phyloP scores from a whole-genome alignment of 108 stramenopile genomes.

The Nitzschia palea region DNA sequence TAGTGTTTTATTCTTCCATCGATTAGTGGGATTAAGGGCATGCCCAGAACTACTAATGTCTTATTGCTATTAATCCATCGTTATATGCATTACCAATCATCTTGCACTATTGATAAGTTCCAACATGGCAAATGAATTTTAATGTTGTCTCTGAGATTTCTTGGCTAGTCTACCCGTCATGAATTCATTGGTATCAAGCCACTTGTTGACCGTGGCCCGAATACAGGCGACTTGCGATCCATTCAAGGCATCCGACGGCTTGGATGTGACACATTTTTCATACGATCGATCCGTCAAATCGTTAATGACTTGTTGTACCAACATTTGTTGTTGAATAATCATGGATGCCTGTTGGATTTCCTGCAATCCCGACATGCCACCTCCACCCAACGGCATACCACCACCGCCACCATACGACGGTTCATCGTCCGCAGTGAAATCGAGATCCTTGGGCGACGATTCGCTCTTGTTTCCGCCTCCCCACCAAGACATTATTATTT shows the following conservation, averaged over 20 bases:
- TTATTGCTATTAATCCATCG: too few species aligned
- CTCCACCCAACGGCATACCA: neutral
- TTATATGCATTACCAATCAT: too few species aligned
- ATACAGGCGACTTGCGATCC: constrained; percentile 77
- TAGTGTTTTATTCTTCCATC: too few species aligned
- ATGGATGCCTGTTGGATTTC: constrained; percentile 72
- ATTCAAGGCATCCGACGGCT: constrained; percentile 50
- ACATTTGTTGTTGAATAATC: constrained; percentile 69
- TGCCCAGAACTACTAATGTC: too few species aligned
- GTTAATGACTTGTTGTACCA: constrained; percentile 76
- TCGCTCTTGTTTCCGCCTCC: constrained; percentile 11
- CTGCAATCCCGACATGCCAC: constrained; percentile 28
- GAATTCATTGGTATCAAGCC: constrained; percentile 88
- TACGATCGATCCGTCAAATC: constrained; percentile 68
- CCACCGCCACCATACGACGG: neutral
- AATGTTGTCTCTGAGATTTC: constrained; percentile 51
- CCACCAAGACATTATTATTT: constrained; percentile 15
- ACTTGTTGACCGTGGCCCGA: constrained; percentile 71
- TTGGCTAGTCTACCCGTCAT: constrained; percentile 74
- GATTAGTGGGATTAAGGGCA: too few species aligned
- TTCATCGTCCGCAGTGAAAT: constrained; percentile 9
- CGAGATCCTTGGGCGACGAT: constrained; percentile 6
- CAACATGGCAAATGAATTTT: too few species aligned
- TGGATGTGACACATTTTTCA: constrained; percentile 75
- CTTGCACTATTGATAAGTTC: too few species aligned